A percentile compares a stretch with the other conserved stretches of the same genome.
phyloP scores from a whole-genome alignment of 164 flowering plant species.

The Chloranthus sessilifolius region DNA sequence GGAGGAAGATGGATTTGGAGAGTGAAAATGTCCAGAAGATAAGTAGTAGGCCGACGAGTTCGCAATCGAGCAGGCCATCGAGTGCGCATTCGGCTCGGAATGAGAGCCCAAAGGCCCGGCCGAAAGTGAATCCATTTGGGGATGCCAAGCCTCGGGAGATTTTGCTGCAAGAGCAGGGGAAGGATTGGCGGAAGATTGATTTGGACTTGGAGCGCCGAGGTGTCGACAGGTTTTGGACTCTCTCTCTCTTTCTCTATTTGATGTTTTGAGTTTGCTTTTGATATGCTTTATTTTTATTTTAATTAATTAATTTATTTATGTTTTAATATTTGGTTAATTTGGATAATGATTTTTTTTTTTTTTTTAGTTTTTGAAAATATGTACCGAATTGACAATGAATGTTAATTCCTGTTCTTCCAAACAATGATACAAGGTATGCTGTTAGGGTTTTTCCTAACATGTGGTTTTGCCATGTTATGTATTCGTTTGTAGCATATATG shows the following conservation, averaged over 20 bases:
- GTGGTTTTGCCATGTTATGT: too few species aligned
- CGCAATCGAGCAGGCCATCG: constrained; percentile 79
- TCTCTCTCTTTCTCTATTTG: background rate
- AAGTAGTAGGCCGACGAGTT: constrained; percentile 63
- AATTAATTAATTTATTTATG: too few species aligned
- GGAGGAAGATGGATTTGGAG: constrained; percentile 67
- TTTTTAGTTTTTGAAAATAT: too few species aligned
- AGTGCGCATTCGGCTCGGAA: constrained; percentile 68
- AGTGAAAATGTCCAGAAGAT: constrained; percentile 57
- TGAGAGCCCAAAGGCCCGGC: constrained; percentile 49
- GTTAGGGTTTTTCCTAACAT: too few species aligned
- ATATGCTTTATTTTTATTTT: too few species aligned
- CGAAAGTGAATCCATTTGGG: constrained; percentile 91
- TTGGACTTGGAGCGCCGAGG: constrained; percentile 72
- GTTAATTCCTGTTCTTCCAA: too few species aligned
- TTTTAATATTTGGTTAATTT: too few species aligned
- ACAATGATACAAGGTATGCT: too few species aligned
- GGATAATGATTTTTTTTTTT: too few species aligned
- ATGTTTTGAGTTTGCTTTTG: background rate
- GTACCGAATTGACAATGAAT: too few species aligned
- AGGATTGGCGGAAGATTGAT: constrained; percentile 93
- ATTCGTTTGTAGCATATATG: too few species aligned
- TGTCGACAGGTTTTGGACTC: constrained; percentile 51
- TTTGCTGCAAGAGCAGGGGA: constrained; percentile 63
- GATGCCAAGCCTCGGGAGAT: constrained; percentile 91